These are phyloP conservation scores for Termitomyces titanicus DNA, from an alignment of 768 basidiomycete genomes.

Conservation along the genomic window DNA sequence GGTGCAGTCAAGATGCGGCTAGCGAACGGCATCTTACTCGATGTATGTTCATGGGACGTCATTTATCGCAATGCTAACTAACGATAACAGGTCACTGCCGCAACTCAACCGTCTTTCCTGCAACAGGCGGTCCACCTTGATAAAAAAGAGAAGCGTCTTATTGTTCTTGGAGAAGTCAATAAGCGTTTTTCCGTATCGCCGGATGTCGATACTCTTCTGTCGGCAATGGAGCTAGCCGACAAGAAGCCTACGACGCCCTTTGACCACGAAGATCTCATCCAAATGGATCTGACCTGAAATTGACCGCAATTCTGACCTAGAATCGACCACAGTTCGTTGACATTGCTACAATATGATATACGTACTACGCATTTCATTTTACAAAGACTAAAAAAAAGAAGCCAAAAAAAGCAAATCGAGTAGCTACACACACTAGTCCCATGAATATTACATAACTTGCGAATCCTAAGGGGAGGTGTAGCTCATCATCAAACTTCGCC, in stretches of 20 bases:
- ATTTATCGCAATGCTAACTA: not conserved
- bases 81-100: constrained; percentile 62
- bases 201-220: constrained; percentile 71
- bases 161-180: constrained; percentile 82
- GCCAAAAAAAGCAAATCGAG: not conserved
- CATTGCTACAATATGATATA: not conserved
- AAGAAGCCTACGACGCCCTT: constrained; percentile 21
- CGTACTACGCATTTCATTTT: not conserved
- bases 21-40: constrained; percentile 74
- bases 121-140: constrained; percentile 84
- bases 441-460: not conserved
- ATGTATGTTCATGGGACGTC: constrained; percentile 49
- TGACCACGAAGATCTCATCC: constrained; percentile 46
- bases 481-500: constrained; percentile 32
- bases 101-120: constrained; percentile 82
- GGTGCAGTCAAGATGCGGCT: constrained; percentile 87
- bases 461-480: constrained; percentile 20
- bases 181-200: constrained; percentile 84
- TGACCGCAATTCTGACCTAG: not conserved
- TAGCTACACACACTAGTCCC: not conserved
- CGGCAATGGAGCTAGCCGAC: constrained; percentile 58
- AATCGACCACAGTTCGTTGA: not conserved
- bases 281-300: constrained; percentile 42
- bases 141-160: constrained; percentile 49
- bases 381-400: not conserved